Evolutionary conservation across 305 asterid species (phyloP), one percentile per base, ranked within the genome.

Genomic region (Monarda citriodora): DNA sequence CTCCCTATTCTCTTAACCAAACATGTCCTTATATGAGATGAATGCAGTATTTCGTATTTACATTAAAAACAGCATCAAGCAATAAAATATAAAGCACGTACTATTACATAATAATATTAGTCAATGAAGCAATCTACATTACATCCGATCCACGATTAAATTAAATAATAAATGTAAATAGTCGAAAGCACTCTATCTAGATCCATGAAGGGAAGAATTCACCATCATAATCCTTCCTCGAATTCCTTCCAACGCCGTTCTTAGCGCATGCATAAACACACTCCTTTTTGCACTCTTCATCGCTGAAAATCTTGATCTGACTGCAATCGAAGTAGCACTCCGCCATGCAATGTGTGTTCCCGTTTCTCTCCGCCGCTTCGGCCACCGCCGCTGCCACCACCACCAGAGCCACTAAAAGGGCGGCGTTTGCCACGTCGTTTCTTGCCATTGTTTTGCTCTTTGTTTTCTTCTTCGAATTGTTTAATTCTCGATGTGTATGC

Each of bases 321-420:
- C 14, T 31, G 59, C 86, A 80, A 6, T 74, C 87, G 7, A 67
- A 69, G 65, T 64, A 72, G 45, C 87, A 80, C 32, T 80, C 87
- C 36, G 55, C 50, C 77, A 67, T 45, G 67, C 87, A 80, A 5
- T 72, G 70, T 5, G 57, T 5, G 1, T 58, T 68, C 21, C 32
- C 66, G 18, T 44, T 53, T 32, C 74, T 52, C 61, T 72, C 77
- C 2, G 69, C 67, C 34, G 66, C 80, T 2, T 40, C 69, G 10
- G 21, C 64, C 46, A 12, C 58, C 54, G 21, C 26, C 55, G 25
- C 5, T 0, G 53, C 25, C 7, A 12, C 58, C 66, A 13, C 16
- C 60, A 60, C 46, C 3, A 65, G 20, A 13, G 50, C 64, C 70
- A 44, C 67, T 67, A 64, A 0, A 5, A 56, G 34, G 4, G 66